Base-by-base conservation (phyloP, 2,329 filamentous ascomycete genomes). In the Claviceps digitariae region DNA sequence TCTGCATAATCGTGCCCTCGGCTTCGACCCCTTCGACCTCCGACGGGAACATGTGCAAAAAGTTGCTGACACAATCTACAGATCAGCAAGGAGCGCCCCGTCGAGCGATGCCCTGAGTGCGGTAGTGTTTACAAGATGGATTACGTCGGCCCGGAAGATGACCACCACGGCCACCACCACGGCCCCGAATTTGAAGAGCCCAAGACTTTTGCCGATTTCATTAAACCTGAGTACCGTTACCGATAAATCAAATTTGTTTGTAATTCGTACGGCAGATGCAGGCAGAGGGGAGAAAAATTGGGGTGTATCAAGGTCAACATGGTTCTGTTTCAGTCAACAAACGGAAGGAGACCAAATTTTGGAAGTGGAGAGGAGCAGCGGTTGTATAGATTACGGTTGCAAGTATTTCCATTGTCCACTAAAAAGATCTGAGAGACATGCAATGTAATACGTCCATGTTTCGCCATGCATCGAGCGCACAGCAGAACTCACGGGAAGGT, bases 71-170 rank as follows among this genome's bases (percentile, higher is more conserved):
- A 27, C 4, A n/a, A 29, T 27, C 20, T 12, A 41, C 54, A 93
- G 87, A 81, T 94, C 66, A 86, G 87, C 69, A 87, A 87, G 67
- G 84, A 93, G 55, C 90, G 93, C 69, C 93, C 93, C 55, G 73
- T 95, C 63, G 88, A 94, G 78, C 89, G 93, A 71, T 98, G 93
- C 83, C 83, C 83, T 67, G 93, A 98, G 79, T 98, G 93, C 75
- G 93, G 93, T 62, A 88, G 83, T 70, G 88, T 93, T 62, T 90
- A 95, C 79, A 94, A 95, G 84, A 93, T 97, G 87, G 86, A 96
- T 69, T 98, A 95, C 73, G 75, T 95, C 61, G 93, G 93, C 57
- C 83, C 90, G 51, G 70, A 83, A 67, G 86, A 93, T 60, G 84
- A 90, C 69, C 73, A 76, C 64, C 80, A 87, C 69, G 68, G 77